Evolutionary conservation across 495 filamentous ascomycete species (phyloP), one percentile per base, ranked within the genome.

Genomic region (Hyaloscypha hepaticicola): DNA sequence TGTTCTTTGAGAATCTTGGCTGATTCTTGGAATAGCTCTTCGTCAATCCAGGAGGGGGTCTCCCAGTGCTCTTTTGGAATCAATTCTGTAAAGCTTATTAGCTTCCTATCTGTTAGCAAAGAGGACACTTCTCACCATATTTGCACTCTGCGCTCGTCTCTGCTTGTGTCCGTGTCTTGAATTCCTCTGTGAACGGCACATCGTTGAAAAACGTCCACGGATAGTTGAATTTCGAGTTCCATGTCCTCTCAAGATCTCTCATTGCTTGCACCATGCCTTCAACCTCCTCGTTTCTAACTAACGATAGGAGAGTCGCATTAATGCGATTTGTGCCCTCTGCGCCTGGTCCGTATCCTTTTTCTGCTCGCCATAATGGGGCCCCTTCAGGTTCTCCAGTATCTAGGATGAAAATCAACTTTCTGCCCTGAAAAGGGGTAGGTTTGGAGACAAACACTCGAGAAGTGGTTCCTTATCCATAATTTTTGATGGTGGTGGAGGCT

Each of bases 191-290:
- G 74, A 99, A 99, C 16, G 88, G 90, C 29, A 88, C 88, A 72
- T 99, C 95, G 78, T 99, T 99, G 80, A 99, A 93, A 77, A 99
- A 98, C 53, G 92, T 97, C 89, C 95, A 99, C 19, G 96, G 96
- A 76, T 98, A 99, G 78, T 99, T 98, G 83, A 98, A 99, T 73
- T 98, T 99, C 79, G 85, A 82, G 74, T 99, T 99, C 91, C 92
- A 99, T 8, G 93, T 97, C 65, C 91, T 78, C 77, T 99, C 96
- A 58, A 98, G 80, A 73, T 98, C 94, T 49, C 77, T 77, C 89
- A 99, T 99, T 6, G 90, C 87, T 69, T 87, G 84, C 27, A 99
- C 75, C 82, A 98, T 88, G 16, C 88, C 90, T 26, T 86, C 74
- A 9, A 97, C 72, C 78, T 99, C 96, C 68, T 89, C 85, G 70